These are phyloP conservation scores for Arachnopeziza araneosa DNA, from an alignment of 2,329 filamentous ascomycete genomes.

Conservation along the genomic window DNA sequence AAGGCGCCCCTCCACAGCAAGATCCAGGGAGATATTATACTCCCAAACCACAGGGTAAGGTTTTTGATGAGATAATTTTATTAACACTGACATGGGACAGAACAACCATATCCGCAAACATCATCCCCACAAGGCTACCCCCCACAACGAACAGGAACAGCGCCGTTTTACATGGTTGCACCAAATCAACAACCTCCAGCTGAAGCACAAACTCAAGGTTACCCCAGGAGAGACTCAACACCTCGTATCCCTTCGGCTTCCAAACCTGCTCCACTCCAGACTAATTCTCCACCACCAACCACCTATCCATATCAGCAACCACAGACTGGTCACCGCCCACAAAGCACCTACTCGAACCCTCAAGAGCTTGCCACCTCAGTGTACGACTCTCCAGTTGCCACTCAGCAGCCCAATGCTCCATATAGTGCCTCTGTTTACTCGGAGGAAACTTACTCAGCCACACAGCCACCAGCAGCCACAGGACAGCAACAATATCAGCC, in stretches of 20 bases:
- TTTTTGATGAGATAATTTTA: background rate
- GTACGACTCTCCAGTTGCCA: conserved; percentile 66
- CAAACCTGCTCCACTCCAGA: conserved; percentile 45
- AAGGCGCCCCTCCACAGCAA: conserved; percentile 40
- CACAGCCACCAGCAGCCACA: conserved; percentile 19
- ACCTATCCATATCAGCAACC: conserved; percentile 43
- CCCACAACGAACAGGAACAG: conserved; percentile 45
- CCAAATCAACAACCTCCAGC: conserved; percentile 30
- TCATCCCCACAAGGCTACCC: conserved; percentile 51
- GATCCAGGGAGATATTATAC: conserved; percentile 67
- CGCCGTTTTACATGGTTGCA: conserved; percentile 60
- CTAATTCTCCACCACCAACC: conserved; percentile 41
- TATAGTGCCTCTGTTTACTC: conserved; percentile 28
- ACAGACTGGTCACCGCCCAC: conserved; percentile 48
- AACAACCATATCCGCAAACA: conserved; percentile 39
- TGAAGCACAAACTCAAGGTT: background rate
- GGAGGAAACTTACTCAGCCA: conserved; percentile 27
- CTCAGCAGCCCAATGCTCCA: conserved; percentile 34
- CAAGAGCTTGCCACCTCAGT: conserved; percentile 74
- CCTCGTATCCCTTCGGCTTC: conserved; percentile 42
- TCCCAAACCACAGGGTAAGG: conserved; percentile 42
- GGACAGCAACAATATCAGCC: conserved; percentile 28
- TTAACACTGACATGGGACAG: conserved; percentile 9
- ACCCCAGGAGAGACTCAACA: conserved; percentile 39
- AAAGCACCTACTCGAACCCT: conserved; percentile 64